Evolutionary conservation across 768 basidiomycete genomes (phyloP).

Genomic region (Amanita exitialis): DNA sequence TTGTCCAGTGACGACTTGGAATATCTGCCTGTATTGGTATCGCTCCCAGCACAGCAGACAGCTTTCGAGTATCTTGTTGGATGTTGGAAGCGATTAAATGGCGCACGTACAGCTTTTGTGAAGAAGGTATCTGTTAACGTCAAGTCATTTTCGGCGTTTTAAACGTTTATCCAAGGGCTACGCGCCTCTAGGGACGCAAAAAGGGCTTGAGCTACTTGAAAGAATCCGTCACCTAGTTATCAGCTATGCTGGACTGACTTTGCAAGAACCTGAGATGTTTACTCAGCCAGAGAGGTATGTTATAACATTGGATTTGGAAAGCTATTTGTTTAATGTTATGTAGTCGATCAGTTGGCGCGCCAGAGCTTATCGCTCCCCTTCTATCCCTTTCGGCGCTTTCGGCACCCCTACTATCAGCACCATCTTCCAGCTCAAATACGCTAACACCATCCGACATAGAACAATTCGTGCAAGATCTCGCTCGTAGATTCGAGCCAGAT

Average conservation of each 20-base stretch:
- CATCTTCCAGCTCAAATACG: conserved; percentile 32
- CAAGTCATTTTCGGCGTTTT: neutral
- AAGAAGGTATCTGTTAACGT: conserved; percentile 44
- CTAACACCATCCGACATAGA: conserved; percentile 64
- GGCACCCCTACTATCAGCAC: conserved; percentile 47
- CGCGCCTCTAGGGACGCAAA: conserved; percentile 48
- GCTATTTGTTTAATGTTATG: neutral
- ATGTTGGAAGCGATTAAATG: conserved; percentile 84
- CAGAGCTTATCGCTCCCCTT: conserved; percentile 77
- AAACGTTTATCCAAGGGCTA: conserved; percentile 34
- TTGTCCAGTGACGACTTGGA: conserved; percentile 60
- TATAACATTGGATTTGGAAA: neutral
- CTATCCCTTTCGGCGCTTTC: conserved; percentile 63
- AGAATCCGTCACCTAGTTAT: conserved; percentile 76
- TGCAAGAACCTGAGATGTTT: conserved; percentile 94
- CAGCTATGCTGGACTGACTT: conserved; percentile 78
- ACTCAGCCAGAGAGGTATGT: conserved; percentile 74
- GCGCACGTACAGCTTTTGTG: conserved; percentile 36
- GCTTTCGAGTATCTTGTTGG: conserved; percentile 84
- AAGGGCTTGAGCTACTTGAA: conserved; percentile 55
- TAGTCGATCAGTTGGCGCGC: conserved; percentile 64
- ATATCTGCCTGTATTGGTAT: conserved; percentile 61
- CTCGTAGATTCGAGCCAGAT: conserved; percentile 69
- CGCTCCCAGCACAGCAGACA: conserved; percentile 69
- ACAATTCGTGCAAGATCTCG: conserved; percentile 77